Conservation (phyloP, 164 flowering plant species). For the Tinospora cordifolia region DNA sequence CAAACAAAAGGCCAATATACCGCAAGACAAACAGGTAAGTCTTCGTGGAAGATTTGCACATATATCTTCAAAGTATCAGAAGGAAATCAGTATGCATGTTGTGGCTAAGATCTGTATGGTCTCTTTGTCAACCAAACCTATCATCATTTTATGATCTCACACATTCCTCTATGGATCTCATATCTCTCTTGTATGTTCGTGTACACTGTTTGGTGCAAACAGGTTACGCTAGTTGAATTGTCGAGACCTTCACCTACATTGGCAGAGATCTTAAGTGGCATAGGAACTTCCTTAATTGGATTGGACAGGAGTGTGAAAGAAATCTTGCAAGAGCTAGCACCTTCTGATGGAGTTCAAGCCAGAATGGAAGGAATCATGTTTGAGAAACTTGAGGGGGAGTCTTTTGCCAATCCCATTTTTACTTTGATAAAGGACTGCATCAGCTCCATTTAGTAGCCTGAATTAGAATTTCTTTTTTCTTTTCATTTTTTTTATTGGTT, state of each 20-base stretch:
- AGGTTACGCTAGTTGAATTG: slow-evolving; percentile 84
- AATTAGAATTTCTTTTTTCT: too few relatives aligned
- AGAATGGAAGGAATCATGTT: slow-evolving; percentile 87
- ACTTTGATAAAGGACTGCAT: slow-evolving; percentile 59
- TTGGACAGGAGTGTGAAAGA: slow-evolving; percentile 48
- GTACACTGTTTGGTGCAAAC: neutral
- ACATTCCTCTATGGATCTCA: neutral
- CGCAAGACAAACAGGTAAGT: slow-evolving; percentile 52
- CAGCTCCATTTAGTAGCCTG: slow-evolving; percentile 49
- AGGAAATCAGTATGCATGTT: too few relatives aligned
- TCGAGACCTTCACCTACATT: slow-evolving; percentile 62
- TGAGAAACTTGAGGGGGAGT: slow-evolving; percentile 45
- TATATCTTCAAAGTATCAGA: neutral
- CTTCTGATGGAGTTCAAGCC: slow-evolving; percentile 69
- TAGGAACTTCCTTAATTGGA: slow-evolving; percentile 54
- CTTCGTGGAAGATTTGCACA: neutral
- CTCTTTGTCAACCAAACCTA: neutral
- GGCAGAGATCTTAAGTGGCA: slow-evolving; percentile 58
- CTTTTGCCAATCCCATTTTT: slow-evolving; percentile 40
- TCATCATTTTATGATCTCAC: neutral
- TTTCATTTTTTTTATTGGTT: neutral
- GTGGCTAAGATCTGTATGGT: neutral
- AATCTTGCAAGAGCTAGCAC: slow-evolving; percentile 46
- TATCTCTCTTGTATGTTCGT: neutral
- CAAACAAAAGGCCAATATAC: slow-evolving; percentile 77